Percentiles rank a stretch among this genome's conserved stretches.
phyloP scores from a whole-genome alignment of 108 stramenopile genomes.

The Chaetoceros tenuissimus region DNA sequence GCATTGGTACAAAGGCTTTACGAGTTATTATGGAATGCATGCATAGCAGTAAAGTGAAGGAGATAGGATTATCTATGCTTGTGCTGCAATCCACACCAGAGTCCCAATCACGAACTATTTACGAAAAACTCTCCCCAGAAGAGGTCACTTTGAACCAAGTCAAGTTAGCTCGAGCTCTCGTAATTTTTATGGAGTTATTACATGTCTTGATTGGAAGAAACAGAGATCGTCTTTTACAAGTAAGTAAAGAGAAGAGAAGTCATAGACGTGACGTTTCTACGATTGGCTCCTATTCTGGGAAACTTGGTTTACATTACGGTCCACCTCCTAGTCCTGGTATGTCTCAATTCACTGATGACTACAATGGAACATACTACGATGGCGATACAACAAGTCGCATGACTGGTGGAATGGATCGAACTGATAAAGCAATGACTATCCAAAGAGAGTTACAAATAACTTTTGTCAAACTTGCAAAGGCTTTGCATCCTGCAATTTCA shows the following conservation, averaged over 20 bases:
- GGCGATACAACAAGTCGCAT: conserved; percentile 1
- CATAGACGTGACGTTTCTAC: conserved; percentile 14
- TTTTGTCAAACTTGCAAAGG: conserved; percentile 53
- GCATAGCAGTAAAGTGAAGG: conserved; percentile 76
- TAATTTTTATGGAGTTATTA: conserved; percentile 78
- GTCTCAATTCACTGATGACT: neutral
- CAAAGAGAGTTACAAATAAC: conserved; percentile 82
- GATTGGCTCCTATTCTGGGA: neutral
- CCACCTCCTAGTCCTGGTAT: neutral
- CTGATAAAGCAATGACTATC: conserved; percentile 74
- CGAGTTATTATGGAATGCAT: conserved; percentile 81
- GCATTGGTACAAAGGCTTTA: conserved; percentile 74
- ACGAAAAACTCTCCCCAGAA: conserved; percentile 51
- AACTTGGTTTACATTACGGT: neutral
- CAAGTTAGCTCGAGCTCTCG: conserved; percentile 61
- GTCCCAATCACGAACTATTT: conserved; percentile 23
- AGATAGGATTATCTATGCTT: conserved; percentile 62
- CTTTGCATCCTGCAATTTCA: conserved; percentile 48
- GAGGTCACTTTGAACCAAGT: conserved; percentile 58
- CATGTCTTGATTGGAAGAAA: conserved; percentile 78
- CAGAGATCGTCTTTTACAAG: conserved; percentile 59
- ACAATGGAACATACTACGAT: neutral
- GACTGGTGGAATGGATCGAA: conserved; percentile 31
- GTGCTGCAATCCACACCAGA: conserved; percentile 19
- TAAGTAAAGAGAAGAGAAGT: conserved; percentile 60